Evolutionary conservation across 2,329 filamentous ascomycete genomes (phyloP), one percentile per base, ranked within the genome.

Genomic region (Ceratocystis eucalypticola): DNA sequence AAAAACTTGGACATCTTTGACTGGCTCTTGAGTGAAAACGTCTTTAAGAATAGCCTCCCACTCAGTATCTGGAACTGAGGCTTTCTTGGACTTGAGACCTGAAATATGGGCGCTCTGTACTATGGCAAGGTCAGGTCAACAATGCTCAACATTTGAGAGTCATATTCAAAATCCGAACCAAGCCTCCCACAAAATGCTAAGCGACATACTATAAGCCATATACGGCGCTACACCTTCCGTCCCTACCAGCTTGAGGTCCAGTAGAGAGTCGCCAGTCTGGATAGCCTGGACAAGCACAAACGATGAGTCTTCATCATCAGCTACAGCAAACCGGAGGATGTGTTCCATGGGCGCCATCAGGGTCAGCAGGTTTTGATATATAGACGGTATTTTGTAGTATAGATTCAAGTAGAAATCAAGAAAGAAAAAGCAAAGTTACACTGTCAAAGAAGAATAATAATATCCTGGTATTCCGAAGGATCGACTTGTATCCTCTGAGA

Each of bases 161-260:
- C 12, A 15, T 3, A 41, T 12, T 41, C 37, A 41, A 15, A 15
- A 41, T 41, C 37, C 4, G 3, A 41, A 15, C 10, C 37, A 12
- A 15, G 37, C 37, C 10, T 41, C 37, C 37, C 37, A 41, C 37
- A 41, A 41, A 41, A 4, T 46, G 17, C 15, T 25, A 15, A 37
- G 28, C 33, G 69, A 79, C 83, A 80, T 78, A 87, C 85, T 75
- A 69, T 79, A 79, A 66, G 79, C 74, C 53, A 79, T 76, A 74
- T 85, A 89, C 5, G 84, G 80, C 61, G 79, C 80, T 66, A 82
- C 80, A 65, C 84, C 83, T 71, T 91, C 88, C 37, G 87, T 90
- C 44, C 82, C 88, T 44, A 87, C 78, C 37, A 91, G 74, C 72
- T 84, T 85, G 61, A 89, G 74, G 73, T 90, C 86, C 37, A 91